Percentiles rank a stretch among this genome's conserved stretches.
Conservation (phyloP, 176 grass and related monocot genomes). For the Ananas comosus region DNA sequence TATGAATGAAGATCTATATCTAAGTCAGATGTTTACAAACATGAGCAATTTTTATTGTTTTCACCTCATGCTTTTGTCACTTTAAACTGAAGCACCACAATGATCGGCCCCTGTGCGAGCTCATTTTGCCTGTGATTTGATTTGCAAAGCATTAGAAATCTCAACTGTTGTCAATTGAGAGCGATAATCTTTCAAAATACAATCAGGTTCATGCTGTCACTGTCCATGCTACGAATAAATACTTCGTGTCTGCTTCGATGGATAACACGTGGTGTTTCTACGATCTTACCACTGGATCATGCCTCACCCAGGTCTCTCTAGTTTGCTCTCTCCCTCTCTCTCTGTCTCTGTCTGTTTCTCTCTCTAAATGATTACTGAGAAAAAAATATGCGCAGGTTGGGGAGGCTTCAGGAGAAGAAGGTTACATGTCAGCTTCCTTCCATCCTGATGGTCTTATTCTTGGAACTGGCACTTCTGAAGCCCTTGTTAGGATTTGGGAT, state of each 20-base stretch:
- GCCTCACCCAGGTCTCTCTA: constrained; percentile 66
- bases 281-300: constrained; percentile 82
- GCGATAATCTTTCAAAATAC: constrained; percentile 10
- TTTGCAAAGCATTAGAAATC: neutral
- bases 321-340: neutral
- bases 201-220: constrained; percentile 92
- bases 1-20: too few species aligned
- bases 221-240: constrained; percentile 91
- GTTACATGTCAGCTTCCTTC: constrained; percentile 83
- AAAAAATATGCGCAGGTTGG: constrained; percentile 42
- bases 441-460: constrained; percentile 99
- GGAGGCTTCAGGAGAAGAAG: constrained; percentile 59
- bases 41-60: too few species aligned
- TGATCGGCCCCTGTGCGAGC: too few species aligned
- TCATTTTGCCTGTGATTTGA: neutral
- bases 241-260: constrained; percentile 82
- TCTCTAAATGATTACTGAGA: neutral
- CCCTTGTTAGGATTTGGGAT: constrained; percentile 96
- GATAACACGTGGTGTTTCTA: constrained; percentile 99
- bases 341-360: neutral
- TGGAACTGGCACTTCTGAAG: constrained; percentile 80
- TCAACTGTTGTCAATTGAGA: neutral
- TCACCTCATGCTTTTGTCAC: too few species aligned
- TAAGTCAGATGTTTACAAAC: too few species aligned
- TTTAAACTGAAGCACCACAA: too few species aligned